A percentile compares a stretch with the other conserved stretches of the same genome.
Evolutionary conservation across 805 yeast species (phyloP).

Genomic region (Diddensiella caesifluorescens): DNA sequence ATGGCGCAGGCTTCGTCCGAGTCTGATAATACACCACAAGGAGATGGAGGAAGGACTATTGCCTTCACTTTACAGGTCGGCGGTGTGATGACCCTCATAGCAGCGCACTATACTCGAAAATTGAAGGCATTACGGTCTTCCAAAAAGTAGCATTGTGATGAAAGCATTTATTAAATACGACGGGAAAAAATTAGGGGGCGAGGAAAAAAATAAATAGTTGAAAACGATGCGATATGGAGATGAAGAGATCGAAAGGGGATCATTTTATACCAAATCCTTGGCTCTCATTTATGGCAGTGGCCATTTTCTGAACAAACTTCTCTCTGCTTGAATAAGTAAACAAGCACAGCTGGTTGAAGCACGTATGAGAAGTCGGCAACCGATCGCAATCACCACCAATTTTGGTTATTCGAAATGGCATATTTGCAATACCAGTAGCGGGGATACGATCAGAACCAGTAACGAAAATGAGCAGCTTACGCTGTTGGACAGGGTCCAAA

Average conservation of each 20-base stretch:
- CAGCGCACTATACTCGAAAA: slow-evolving; percentile 26
- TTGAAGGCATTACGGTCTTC: slow-evolving; percentile 2
- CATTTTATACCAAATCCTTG: slow-evolving; percentile 81
- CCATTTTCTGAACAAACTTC: slow-evolving; percentile 53
- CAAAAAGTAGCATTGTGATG: too few species aligned
- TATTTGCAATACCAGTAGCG: slow-evolving; percentile 79
- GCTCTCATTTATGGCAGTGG: slow-evolving; percentile 68
- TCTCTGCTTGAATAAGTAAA: slow-evolving; percentile 56
- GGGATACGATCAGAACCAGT: slow-evolving; percentile 93
- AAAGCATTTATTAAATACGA: too few species aligned
- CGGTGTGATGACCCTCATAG: slow-evolving; percentile 31
- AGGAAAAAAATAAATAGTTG: not conserved
- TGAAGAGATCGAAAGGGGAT: not conserved
- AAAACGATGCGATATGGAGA: not conserved
- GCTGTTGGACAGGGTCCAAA: slow-evolving; percentile 45
- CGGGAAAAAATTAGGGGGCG: not conserved
- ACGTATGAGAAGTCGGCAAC: slow-evolving; percentile 86
- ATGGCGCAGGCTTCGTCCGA: slow-evolving; percentile 21
- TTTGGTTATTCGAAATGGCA: slow-evolving; percentile 65
- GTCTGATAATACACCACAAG: slow-evolving; percentile 17
- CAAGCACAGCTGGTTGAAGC: slow-evolving; percentile 84
- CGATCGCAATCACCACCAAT: slow-evolving; percentile 43
- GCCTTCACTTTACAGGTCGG: slow-evolving; percentile 36
- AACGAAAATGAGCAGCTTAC: slow-evolving; percentile 63
- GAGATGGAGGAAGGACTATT: slow-evolving; percentile 35